A percentile compares a stretch with the other conserved stretches of the same genome.
Conservation (phyloP, 805 yeast genomes). For the Nakazawaea siamensis region DNA sequence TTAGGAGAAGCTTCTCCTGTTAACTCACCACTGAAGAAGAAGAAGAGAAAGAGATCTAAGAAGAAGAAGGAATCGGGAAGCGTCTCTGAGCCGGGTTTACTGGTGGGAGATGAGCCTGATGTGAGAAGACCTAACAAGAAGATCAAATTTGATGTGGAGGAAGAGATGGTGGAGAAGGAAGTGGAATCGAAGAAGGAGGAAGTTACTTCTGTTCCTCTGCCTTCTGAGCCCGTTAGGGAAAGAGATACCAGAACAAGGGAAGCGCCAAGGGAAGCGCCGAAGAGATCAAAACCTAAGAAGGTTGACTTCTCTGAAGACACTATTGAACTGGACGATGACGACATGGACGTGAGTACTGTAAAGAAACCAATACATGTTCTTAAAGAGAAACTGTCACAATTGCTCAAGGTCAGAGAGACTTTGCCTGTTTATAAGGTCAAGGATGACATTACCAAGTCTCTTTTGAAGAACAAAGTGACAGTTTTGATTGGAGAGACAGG, state of each 20-base stretch:
- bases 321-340: slow-evolving; percentile 12
- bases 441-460: slow-evolving; percentile 48
- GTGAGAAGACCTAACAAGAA: too few relatives aligned
- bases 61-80: neutral
- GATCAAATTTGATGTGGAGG: too few relatives aligned
- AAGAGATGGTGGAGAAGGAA: neutral
- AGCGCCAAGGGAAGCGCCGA: neutral
- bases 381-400: slow-evolving; percentile 29
- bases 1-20: neutral
- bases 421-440: slow-evolving; percentile 75
- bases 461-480: slow-evolving; percentile 55
- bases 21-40: neutral
- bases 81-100: neutral
- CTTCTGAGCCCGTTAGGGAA: neutral
- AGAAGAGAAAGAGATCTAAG: slow-evolving; percentile 4
- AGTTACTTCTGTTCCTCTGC: neutral
- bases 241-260: slow-evolving; percentile 2
- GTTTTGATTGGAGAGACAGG: slow-evolving; percentile 95
- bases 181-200: neutral
- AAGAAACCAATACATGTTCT: slow-evolving; percentile 6
- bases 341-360: slow-evolving; percentile 3
- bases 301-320: too few relatives aligned
- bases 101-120: neutral
- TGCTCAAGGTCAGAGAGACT: slow-evolving; percentile 44
- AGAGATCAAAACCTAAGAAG: too few relatives aligned